phyloP scores from a whole-genome alignment of 805 yeast genomes.

The Priceomyces castillae region DNA sequence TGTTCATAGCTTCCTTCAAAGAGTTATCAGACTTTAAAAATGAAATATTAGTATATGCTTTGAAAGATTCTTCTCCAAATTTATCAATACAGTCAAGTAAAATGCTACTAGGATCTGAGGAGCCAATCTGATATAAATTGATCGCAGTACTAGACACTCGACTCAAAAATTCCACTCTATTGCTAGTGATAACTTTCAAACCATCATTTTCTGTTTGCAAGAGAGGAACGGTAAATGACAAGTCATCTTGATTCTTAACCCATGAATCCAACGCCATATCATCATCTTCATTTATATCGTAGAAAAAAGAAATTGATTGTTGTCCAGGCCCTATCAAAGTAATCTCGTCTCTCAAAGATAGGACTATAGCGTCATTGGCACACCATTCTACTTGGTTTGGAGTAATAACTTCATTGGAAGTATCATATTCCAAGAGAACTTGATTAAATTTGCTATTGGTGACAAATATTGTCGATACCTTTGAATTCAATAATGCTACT shows the following conservation, averaged over 20 bases:
- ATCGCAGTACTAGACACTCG: conserved; percentile 58
- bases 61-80: conserved; percentile 65
- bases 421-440: conserved; percentile 43
- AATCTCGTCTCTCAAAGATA: conserved; percentile 62
- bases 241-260: conserved; percentile 13
- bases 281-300: conserved; percentile 32
- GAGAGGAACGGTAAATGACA: conserved; percentile 35
- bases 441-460: conserved; percentile 46
- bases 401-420: conserved; percentile 33
- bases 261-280: conserved; percentile 28
- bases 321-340: conserved; percentile 71
- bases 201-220: conserved; percentile 67
- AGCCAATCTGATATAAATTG: conserved; percentile 76
- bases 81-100: conserved; percentile 70
- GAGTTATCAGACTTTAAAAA: conserved; percentile 44
- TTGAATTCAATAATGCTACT: conserved; percentile 45
- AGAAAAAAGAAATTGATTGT: conserved; percentile 53
- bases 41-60: conserved; percentile 73
- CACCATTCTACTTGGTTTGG: conserved; percentile 72
- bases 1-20: conserved; percentile 59
- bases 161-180: conserved; percentile 57
- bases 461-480: conserved; percentile 46
- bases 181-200: conserved; percentile 57
- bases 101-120: conserved; percentile 78
- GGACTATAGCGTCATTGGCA: conserved; percentile 74